phyloP scores from a whole-genome alignment of 192 early-diverging fungal genomes.

The Pilobolus umbonatus region DNA sequence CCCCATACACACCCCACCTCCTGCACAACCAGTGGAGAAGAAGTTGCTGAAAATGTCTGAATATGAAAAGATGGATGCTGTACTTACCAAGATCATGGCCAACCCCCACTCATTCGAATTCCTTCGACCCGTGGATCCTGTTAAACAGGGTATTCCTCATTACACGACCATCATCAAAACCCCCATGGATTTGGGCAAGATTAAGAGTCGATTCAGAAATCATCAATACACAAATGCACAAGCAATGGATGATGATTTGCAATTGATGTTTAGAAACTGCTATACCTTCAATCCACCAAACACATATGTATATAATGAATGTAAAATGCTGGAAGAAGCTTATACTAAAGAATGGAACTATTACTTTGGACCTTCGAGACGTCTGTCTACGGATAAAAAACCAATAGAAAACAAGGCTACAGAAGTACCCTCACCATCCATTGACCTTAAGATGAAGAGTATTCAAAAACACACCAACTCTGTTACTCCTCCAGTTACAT shows the following conservation, averaged over 20 bases:
- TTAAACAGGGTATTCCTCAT: conserved; percentile 55
- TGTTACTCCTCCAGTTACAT: too few species aligned
- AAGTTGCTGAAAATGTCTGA: neutral
- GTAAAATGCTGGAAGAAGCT: conserved; percentile 43
- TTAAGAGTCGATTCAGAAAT: conserved; percentile 40
- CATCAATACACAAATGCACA: conserved; percentile 34
- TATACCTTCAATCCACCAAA: conserved; percentile 65
- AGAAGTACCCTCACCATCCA: too few species aligned
- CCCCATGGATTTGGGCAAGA: conserved; percentile 65
- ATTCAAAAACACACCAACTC: too few species aligned
- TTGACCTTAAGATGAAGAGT: too few species aligned
- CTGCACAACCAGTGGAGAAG: neutral
- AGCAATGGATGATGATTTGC: conserved; percentile 45
- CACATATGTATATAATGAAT: conserved; percentile 62
- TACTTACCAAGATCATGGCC: conserved; percentile 43
- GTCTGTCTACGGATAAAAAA: too few species aligned
- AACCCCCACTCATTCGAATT: conserved; percentile 50
- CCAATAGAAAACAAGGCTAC: too few species aligned
- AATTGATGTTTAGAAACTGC: conserved; percentile 63
- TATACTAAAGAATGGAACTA: conserved; percentile 50
- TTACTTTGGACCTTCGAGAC: too few species aligned
- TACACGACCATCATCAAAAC: conserved; percentile 60
- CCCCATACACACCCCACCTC: neutral
- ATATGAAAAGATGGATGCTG: conserved; percentile 15
- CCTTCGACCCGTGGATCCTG: conserved; percentile 53